Evolutionary conservation across 352 stramenopile genomes (phyloP).

Genomic region (Peronospora farinosa): DNA sequence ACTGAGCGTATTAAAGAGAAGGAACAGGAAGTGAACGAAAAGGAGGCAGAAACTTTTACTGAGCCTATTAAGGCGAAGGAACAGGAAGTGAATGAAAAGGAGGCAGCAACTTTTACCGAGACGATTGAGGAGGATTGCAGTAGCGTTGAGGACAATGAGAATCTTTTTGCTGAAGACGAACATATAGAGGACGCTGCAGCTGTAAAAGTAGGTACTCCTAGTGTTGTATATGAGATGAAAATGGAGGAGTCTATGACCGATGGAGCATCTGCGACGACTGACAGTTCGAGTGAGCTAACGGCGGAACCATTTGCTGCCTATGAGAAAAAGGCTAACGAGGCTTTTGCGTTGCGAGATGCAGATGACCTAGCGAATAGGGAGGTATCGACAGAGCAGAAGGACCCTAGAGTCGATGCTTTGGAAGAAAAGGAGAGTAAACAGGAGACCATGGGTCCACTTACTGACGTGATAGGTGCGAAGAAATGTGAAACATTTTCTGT

Average conservation of each 20-base stretch:
- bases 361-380: background rate
- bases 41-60: background rate
- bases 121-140: background rate
- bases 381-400: conserved; percentile 2
- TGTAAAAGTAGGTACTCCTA: background rate
- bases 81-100: background rate
- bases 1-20: background rate
- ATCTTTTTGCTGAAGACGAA: conserved; percentile 8
- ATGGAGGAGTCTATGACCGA: conserved; percentile 1
- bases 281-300: conserved; percentile 1
- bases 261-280: conserved; percentile 1
- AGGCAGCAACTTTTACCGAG: background rate
- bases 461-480: background rate
- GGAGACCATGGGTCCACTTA: conserved; percentile 10
- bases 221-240: conserved; percentile 5
- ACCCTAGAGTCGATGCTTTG: conserved; percentile 3
- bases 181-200: background rate
- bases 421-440: conserved; percentile 28
- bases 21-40: background rate
- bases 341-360: background rate
- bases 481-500: background rate
- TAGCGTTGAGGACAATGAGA: conserved; percentile 4
- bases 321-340: background rate
- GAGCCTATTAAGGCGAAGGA: background rate
- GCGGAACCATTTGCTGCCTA: background rate